These are phyloP conservation scores for Ampelomyces quisqualis DNA, from an alignment of 2,329 filamentous ascomycete genomes.

Conservation along the genomic window DNA sequence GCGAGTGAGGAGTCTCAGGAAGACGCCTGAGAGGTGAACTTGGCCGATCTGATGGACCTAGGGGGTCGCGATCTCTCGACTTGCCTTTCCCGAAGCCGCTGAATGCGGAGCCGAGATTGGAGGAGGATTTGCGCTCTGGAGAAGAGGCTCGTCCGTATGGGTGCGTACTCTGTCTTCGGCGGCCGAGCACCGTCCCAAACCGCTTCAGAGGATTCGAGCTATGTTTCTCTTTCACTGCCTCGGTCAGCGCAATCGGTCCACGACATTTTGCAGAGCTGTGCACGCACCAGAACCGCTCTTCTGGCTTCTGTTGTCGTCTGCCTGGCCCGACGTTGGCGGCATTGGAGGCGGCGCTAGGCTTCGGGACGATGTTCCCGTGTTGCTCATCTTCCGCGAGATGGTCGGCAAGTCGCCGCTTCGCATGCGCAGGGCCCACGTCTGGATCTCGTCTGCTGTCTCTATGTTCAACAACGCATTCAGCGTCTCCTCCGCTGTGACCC, in stretches of 20 bases:
- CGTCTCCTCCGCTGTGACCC: slow-evolving; percentile 73
- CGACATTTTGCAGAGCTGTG: too few relatives aligned
- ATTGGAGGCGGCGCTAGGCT: slow-evolving; percentile 39
- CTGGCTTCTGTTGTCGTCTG: slow-evolving; percentile 58
- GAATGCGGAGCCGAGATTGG: slow-evolving; percentile 59
- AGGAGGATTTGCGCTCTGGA: slow-evolving; percentile 55
- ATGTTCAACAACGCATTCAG: slow-evolving; percentile 83
- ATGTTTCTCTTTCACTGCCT: slow-evolving; percentile 39
- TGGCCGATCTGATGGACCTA: slow-evolving; percentile 39
- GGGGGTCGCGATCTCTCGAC: slow-evolving; percentile 61
- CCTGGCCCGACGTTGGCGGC: slow-evolving; percentile 36
- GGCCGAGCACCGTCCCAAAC: slow-evolving; percentile 45
- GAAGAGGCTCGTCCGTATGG: slow-evolving; percentile 45
- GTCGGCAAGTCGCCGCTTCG: slow-evolving; percentile 42
- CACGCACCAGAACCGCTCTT: slow-evolving; percentile 54
- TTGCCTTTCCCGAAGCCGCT: slow-evolving; percentile 63
- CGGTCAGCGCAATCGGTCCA: too few relatives aligned
- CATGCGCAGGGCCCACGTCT: slow-evolving; percentile 61
- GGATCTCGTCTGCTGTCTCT: slow-evolving; percentile 83
- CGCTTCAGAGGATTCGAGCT: slow-evolving; percentile 44
- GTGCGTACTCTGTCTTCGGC: slow-evolving; percentile 43
- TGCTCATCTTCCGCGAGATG: slow-evolving; percentile 37
- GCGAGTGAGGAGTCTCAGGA: slow-evolving; percentile 30
- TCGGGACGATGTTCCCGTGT: slow-evolving; percentile 33
- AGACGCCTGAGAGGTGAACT: slow-evolving; percentile 35